A percentile compares a stretch with the other conserved stretches of the same genome.
These are phyloP conservation scores for Kodamaea fungicola DNA, from an alignment of 1,139 yeast species.

Conservation along the genomic window DNA sequence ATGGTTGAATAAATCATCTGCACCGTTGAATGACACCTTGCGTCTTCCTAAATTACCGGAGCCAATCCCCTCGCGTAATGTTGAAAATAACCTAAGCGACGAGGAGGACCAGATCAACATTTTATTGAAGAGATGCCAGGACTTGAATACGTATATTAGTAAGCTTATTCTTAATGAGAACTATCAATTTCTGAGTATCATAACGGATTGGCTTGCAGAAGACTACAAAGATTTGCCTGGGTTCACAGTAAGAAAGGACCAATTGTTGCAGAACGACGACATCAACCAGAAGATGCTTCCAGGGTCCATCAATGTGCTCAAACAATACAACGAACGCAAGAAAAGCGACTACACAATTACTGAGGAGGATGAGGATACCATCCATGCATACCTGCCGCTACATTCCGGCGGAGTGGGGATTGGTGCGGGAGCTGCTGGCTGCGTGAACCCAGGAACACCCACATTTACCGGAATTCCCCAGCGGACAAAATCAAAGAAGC, in stretches of 20 bases:
- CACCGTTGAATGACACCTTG: constrained; percentile 13
- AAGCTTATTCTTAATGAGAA: constrained; percentile 23
- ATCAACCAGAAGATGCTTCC: constrained; percentile 15
- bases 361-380: constrained; percentile 7
- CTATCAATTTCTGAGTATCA: constrained; percentile 23
- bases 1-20: constrained; percentile 15
- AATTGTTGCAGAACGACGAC: constrained; percentile 10
- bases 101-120: constrained; percentile 14
- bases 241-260: constrained; percentile 10
- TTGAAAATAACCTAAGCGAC: constrained; percentile 9
- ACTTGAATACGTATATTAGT: constrained; percentile 33
- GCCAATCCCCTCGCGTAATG: constrained; percentile 30
- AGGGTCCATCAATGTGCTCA: constrained; percentile 14
- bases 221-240: constrained; percentile 23
- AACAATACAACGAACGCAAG: constrained; percentile 10
- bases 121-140: constrained; percentile 30
- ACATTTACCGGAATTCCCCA: constrained; percentile 8
- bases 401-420: constrained; percentile 7
- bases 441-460: constrained; percentile 1
- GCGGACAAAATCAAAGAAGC: constrained; percentile 16
- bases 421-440: constrained; percentile 4
- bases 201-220: constrained; percentile 33
- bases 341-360: not conserved
- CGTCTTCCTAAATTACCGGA: constrained; percentile 42
- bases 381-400: constrained; percentile 4